Evolutionary conservation across 2,329 filamentous ascomycete genomes (phyloP), one percentile per base, ranked within the genome.

Genomic region (Exserohilum turcica): DNA sequence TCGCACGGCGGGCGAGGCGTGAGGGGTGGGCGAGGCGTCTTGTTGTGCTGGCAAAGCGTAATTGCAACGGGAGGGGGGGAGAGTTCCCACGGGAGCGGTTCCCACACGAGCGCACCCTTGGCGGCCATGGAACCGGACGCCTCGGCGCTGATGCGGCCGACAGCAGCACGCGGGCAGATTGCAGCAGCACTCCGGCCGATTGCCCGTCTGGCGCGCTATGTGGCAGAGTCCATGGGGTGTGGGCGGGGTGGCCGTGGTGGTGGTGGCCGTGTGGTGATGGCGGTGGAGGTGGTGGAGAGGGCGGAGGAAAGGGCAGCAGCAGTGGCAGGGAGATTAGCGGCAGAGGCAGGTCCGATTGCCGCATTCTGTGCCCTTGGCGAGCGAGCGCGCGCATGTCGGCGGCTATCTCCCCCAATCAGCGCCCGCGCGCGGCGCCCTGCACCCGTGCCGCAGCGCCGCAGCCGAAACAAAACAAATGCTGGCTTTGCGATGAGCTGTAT

Each of bases 31-130:
- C n/a, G n/a, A n/a, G n/a, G n/a, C n/a, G n/a, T n/a, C n/a, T n/a
- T n/a, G n/a, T n/a, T n/a, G n/a, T n/a, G 48, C 24, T 42, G 29
- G 9, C 29, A 43, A 42, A n/a, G 24, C 24, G 24, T 21, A 10
- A 24, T 27, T 21, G 43, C 32, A 28, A 58, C 51, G 60, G 51
- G 39, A 7, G 21, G n/a, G n/a, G n/a, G n/a, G n/a, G n/a, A n/a
- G n/a, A n/a, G 56, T 59, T 52, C 63, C 63, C 60, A 56, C 51
- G 47, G 47, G 55, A 55, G 54, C 48, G 64, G 64, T 57, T 55
- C 58, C 52, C n/a, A 56, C 53, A 57, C 58, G 55, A 55, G 51
- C 53, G 40, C 53, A 45, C 39, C 61, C 59, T 61, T 60, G 61
- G 58, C 59, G 54, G 28, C 37, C 53, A 61, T 62, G 47, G 55